Conservation (phyloP, 306 rosid genomes). For the Medicago truncatula region DNA sequence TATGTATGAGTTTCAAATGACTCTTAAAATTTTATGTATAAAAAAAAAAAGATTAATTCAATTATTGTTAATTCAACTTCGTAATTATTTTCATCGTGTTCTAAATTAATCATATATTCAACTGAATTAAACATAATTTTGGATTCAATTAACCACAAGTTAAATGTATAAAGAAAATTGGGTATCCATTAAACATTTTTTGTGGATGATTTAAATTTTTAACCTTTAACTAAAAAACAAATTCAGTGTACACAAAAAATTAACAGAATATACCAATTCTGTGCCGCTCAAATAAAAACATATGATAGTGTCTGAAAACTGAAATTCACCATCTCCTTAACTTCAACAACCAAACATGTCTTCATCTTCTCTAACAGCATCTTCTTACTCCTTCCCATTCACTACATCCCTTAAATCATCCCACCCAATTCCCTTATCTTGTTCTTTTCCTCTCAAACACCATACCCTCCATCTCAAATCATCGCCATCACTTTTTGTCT, state of each 20-base stretch:
- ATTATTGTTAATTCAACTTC: no score
- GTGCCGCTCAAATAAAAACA: constrained; percentile 7
- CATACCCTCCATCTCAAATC: constrained; percentile 14
- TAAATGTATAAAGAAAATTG: no score
- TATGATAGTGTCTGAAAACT: constrained; percentile 8
- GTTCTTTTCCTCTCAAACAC: constrained; percentile 47
- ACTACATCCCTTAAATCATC: constrained; percentile 31
- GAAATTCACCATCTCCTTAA: constrained; percentile 20
- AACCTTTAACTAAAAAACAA: no score
- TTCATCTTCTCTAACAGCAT: constrained; percentile 47
- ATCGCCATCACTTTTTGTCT: constrained; percentile 33
- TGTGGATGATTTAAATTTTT: no score
- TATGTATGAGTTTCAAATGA: no score
- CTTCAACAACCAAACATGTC: constrained; percentile 48
- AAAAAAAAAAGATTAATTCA: no score
- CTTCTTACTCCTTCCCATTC: constrained; percentile 41
- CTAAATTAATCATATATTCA: no score
- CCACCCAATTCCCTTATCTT: constrained; percentile 9
- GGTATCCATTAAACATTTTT: no score
- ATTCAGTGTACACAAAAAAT: background rate
- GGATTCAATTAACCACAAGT: no score
- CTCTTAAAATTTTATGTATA: no score
- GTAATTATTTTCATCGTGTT: no score
- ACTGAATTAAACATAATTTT: no score
- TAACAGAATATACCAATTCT: background rate